These are phyloP conservation scores for Tephrocybe rancida DNA, from an alignment of 768 basidiomycete species.

Conservation along the genomic window DNA sequence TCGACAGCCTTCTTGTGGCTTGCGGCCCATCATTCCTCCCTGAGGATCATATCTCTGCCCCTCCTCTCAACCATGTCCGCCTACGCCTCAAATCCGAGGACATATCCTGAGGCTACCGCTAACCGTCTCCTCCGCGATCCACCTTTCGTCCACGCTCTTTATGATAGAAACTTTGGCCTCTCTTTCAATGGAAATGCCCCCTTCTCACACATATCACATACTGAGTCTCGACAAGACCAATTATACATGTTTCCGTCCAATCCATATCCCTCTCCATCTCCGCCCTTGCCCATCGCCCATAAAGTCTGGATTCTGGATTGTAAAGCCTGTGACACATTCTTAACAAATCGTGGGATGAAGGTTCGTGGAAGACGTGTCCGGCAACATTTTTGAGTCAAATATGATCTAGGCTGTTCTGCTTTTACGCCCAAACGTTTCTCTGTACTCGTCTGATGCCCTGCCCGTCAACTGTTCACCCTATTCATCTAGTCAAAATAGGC, in stretches of 20 bases:
- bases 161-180: conserved; percentile 16
- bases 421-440: conserved; percentile 75
- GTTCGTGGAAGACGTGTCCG: conserved; percentile 31
- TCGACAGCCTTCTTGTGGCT: conserved; percentile 8
- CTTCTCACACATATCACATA: conserved; percentile 24
- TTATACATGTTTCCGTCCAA: conserved; percentile 37
- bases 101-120: conserved; percentile 6
- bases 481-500: conserved; percentile 46
- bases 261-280: conserved; percentile 36
- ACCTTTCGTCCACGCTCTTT: conserved; percentile 27
- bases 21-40: conserved; percentile 9
- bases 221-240: conserved; percentile 36
- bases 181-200: conserved; percentile 14
- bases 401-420: conserved; percentile 73
- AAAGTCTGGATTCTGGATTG: conserved; percentile 86
- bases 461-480: conserved; percentile 78
- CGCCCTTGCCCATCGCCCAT: conserved; percentile 53
- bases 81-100: conserved; percentile 14
- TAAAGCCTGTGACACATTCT: conserved; percentile 68
- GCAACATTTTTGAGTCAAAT: conserved; percentile 7
- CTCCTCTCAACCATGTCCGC: conserved; percentile 2
- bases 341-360: conserved; percentile 89
- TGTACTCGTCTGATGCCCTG: conserved; percentile 82
- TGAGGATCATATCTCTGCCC: background rate
- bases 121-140: conserved; percentile 11